phyloP scores from a whole-genome alignment of 2,329 filamentous ascomycete genomes.

The Colletotrichum shisoi region DNA sequence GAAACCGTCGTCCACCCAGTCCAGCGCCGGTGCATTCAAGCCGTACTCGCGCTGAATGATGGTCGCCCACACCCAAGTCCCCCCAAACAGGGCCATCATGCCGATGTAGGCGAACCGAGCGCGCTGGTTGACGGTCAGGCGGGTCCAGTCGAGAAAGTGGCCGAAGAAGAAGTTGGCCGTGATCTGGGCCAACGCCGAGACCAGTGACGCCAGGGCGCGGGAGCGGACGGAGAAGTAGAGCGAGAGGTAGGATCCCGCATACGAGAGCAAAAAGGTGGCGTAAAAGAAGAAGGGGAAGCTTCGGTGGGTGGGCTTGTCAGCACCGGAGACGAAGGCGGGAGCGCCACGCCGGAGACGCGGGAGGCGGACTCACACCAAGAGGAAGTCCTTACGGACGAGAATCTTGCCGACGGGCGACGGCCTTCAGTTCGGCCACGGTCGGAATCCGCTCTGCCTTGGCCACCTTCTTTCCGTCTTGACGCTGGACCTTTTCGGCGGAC shows the following conservation, averaged over 20 bases:
- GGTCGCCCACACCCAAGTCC: constrained; percentile 42
- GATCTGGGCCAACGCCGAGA: constrained; percentile 40
- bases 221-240: constrained; percentile 41
- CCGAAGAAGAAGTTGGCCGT: constrained; percentile 42
- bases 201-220: constrained; percentile 40
- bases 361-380: constrained; percentile 25
- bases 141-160: constrained; percentile 41
- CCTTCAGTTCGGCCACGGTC: neutral
- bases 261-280: constrained; percentile 38
- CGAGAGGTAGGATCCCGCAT: constrained; percentile 41
- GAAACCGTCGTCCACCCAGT: constrained; percentile 41
- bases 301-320: neutral
- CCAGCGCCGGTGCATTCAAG: constrained; percentile 32
- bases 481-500: constrained; percentile 8
- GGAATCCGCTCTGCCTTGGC: constrained; percentile 4
- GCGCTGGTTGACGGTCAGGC: constrained; percentile 39
- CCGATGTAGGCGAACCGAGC: constrained; percentile 40
- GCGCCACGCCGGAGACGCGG: fast-evolving
- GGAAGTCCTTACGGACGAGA: constrained; percentile 32
- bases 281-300: constrained; percentile 33
- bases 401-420: constrained; percentile 13
- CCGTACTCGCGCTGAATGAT: constrained; percentile 41
- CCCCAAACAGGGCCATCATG: constrained; percentile 40
- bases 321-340: no score
- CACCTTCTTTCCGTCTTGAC: constrained; percentile 11